These are phyloP conservation scores for Aegilops tauschii DNA, from an alignment of 176 grass and related monocot genomes.

Conservation along the genomic window DNA sequence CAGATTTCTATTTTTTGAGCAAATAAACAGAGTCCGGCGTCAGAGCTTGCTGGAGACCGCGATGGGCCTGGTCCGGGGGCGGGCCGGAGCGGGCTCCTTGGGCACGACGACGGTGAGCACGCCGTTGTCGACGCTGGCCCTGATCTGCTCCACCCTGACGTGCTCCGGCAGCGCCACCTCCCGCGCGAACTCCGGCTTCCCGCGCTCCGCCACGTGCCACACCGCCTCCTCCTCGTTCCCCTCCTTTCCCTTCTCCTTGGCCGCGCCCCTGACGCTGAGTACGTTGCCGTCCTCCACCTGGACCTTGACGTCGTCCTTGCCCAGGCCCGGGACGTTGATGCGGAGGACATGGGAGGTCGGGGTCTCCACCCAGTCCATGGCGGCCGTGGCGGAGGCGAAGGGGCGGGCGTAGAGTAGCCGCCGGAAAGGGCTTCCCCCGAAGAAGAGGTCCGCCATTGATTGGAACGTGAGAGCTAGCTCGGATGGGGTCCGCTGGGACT, in stretches of 20 bases:
- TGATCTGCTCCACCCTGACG: constrained; percentile 60
- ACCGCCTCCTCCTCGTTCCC: constrained; percentile 31
- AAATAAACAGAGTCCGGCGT: neutral
- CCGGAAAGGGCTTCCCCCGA: constrained; percentile 50
- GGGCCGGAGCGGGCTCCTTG: constrained; percentile 52
- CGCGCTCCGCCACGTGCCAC: constrained; percentile 83
- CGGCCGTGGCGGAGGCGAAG: constrained; percentile 18
- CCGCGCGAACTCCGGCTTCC: constrained; percentile 55
- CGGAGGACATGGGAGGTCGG: constrained; percentile 62
- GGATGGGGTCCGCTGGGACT: no score
- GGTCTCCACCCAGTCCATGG: constrained; percentile 91
- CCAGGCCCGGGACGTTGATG: constrained; percentile 69
- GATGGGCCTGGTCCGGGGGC: constrained; percentile 61
- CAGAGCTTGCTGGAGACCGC: constrained; percentile 79
- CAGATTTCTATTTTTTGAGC: no score
- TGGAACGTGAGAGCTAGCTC: no score
- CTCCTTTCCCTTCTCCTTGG: constrained; percentile 3
- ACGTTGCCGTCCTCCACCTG: constrained; percentile 82
- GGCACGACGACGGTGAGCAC: constrained; percentile 76
- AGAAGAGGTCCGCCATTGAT: constrained; percentile 55
- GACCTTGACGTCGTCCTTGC: constrained; percentile 77
- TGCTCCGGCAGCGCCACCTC: constrained; percentile 65
- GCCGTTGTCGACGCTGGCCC: constrained; percentile 65
- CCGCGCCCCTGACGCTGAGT: constrained; percentile 46
- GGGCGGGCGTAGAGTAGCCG: constrained; percentile 55